Conservation (phyloP, 2,329 filamentous ascomycete genomes). For the Colletotrichum higginsianum region DNA sequence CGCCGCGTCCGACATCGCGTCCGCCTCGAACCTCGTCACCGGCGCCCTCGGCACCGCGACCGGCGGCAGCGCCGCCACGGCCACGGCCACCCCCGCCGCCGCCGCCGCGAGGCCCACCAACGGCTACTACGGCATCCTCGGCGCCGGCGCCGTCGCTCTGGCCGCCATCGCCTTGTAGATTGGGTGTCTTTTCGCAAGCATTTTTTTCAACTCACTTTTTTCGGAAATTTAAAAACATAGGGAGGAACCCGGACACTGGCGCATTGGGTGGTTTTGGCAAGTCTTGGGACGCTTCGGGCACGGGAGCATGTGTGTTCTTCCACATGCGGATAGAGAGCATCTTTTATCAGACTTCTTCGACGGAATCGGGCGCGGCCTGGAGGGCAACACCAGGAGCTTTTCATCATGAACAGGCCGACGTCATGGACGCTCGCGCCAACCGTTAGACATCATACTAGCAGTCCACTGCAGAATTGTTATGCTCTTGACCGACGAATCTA, state of each 20-base stretch:
- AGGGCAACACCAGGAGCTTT: no score
- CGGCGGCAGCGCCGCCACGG: conserved; percentile 5
- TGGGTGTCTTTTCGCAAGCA: no score
- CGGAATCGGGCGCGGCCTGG: no score
- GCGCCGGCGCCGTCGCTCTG: conserved; percentile 24
- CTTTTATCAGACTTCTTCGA: background rate
- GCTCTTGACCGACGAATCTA: no score
- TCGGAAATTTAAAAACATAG: background rate
- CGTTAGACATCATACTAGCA: no score
- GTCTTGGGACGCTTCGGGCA: no score
- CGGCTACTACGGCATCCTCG: conserved; percentile 28
- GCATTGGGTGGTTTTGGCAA: background rate
- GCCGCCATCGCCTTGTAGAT: conserved; percentile 23
- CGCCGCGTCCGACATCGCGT: conserved; percentile 33
- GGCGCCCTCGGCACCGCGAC: conserved; percentile 33
- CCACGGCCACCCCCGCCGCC: conserved; percentile 9
- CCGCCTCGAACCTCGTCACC: conserved; percentile 39
- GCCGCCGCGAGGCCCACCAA: conserved; percentile 7
- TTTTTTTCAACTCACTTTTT: background rate
- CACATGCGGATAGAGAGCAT: background rate
- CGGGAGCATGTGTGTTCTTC: no score
- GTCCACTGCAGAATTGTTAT: no score
- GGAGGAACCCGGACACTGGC: conserved; percentile 6
- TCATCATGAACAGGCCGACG: no score
- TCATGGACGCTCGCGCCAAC: no score